Evolutionary conservation across 2,329 filamentous ascomycete genomes (phyloP), one percentile per base, ranked within the genome.

Genomic region (Ceratocystis alfenasii): DNA sequence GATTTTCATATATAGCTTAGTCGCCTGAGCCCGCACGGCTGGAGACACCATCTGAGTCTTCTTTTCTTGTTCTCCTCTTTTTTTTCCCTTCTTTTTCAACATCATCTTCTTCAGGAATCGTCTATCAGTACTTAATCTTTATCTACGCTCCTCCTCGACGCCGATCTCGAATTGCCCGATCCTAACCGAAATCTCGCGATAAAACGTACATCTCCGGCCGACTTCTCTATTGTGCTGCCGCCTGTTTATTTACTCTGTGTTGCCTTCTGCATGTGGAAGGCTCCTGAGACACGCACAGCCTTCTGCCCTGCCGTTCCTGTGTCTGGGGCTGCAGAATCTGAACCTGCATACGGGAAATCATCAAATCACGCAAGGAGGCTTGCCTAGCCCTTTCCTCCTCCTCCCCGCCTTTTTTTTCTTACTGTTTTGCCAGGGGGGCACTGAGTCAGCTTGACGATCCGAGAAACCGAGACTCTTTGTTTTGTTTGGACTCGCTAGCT

Each of bases 341-440:
- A 36, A 59, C 55, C 55, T 59, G 55, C 55, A 59, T 59, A 59
- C 55, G 28, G 55, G 55, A 59, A 59, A 59, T 36, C 55, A 59
- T 36, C 30, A 59, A 30, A 36, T 15, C 6, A 59, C 48, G 55
- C 55, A 30, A 59, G 55, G 55, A 59, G 55, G 55, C 48, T 25
- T n/a, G 33, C 55, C 8, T n/a, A 59, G 17, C 55, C 8, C 55
- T 59, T 28, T 28, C 50, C 22, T 55, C 25, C 20, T 10, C n/a
- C 46, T 48, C 46, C 20, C 46, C 46, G 46, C 48, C 48, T 53
- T 53, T 15, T 25, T 25, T 5, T 22, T 28, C 55, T 17, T 28
- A 15, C 30, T 36, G 55, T 36, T 10, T 15, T 53, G 22, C 55
- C 28, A 8, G 8, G 55, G 7, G 50, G 20, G 25, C 10, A 15